These are phyloP conservation scores for Fusarium robinianum DNA, from an alignment of 2,329 filamentous ascomycete genomes.

Conservation along the genomic window DNA sequence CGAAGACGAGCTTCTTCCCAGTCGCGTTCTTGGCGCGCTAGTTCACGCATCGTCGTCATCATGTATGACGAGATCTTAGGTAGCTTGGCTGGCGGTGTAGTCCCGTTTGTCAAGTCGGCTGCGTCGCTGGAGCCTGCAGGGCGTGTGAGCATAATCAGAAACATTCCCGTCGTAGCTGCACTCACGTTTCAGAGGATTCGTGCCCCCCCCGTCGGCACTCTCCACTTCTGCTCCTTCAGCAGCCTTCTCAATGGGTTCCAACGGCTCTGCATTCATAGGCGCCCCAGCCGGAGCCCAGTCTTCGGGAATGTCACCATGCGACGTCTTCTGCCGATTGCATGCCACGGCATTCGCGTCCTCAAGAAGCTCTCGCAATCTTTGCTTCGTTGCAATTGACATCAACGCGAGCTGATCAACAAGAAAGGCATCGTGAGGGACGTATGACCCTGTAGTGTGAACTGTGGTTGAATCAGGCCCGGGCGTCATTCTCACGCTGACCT, in stretches of 20 bases:
- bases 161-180: slow-evolving; percentile 1
- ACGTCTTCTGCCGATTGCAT: slow-evolving; percentile 72
- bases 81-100: slow-evolving; percentile 53
- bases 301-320: slow-evolving; percentile 76
- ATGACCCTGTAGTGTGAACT: slow-evolving; percentile 67
- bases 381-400: slow-evolving; percentile 80
- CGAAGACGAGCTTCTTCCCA: slow-evolving; percentile 73
- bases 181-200: slow-evolving; percentile 66
- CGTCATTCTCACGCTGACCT: slow-evolving; percentile 58
- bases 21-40: slow-evolving; percentile 69
- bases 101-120: slow-evolving; percentile 42
- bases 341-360: slow-evolving; percentile 77
- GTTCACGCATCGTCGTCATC: slow-evolving; percentile 60
- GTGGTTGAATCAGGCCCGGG: slow-evolving; percentile 65
- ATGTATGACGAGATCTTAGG: slow-evolving; percentile 56
- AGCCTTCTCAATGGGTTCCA: slow-evolving; percentile 38
- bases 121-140: slow-evolving; percentile 48
- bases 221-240: slow-evolving; percentile 40
- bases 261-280: slow-evolving; percentile 50
- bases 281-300: slow-evolving; percentile 76
- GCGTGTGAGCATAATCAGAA: slow-evolving; percentile 21
- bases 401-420: slow-evolving; percentile 83
- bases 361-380: slow-evolving; percentile 74
- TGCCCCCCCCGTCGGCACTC: slow-evolving; percentile 57
- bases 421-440: slow-evolving; percentile 74